Evolutionary conservation across 1,284 basidiomycete genomes (phyloP).

Genomic region (Trichosporon sp.): DNA sequence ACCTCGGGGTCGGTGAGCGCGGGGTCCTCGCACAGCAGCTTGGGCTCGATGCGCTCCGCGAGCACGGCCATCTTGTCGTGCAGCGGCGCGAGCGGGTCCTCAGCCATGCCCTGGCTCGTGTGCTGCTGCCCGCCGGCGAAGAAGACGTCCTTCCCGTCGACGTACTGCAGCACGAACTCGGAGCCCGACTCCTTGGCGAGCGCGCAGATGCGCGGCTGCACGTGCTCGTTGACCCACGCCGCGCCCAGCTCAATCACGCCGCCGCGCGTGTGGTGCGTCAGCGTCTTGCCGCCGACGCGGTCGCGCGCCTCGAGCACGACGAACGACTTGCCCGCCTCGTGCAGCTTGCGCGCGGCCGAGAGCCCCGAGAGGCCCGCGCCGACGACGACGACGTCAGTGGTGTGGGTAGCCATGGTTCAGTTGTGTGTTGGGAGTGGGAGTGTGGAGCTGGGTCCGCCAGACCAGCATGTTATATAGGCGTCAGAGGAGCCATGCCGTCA

Average conservation of each 20-base stretch:
- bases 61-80: conserved; percentile 4
- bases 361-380: conserved; percentile 19
- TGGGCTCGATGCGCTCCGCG: not conserved
- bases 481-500: too few relatives aligned
- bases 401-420: not conserved
- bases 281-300: conserved; percentile 18
- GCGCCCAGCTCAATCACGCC: conserved; percentile 17
- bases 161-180: conserved; percentile 9
- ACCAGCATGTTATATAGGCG: too few relatives aligned
- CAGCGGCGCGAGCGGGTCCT: not conserved
- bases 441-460: not conserved
- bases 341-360: conserved; percentile 14
- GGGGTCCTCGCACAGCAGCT: not conserved
- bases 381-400: conserved; percentile 16
- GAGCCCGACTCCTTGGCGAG: conserved; percentile 12
- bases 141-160: not conserved
- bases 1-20: not conserved
- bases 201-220: conserved; percentile 10
- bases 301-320: conserved; percentile 19
- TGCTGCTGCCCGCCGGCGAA: not conserved
- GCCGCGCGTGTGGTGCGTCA: conserved; percentile 4
- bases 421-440: not conserved
- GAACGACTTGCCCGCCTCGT: conserved; percentile 16
- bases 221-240: conserved; percentile 18
- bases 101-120: not conserved